Conservation (phyloP, 768 basidiomycete species). For the Strobilomyces confusus region DNA sequence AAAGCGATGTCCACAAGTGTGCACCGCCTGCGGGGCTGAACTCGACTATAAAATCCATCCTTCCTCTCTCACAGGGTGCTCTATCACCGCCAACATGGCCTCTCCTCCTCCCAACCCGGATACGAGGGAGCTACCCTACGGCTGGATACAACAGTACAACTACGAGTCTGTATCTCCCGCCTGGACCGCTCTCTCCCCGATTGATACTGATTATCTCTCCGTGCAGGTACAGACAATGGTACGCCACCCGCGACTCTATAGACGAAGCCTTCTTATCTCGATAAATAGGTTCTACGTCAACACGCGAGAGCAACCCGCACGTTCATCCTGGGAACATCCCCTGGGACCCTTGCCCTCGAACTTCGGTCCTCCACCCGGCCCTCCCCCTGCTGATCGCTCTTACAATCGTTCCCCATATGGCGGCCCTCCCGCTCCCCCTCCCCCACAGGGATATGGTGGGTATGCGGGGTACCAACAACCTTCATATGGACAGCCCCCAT, state of each 20-base stretch:
- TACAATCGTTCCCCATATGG: constrained; percentile 32
- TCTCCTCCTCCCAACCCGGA: constrained; percentile 52
- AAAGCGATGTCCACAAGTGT: constrained; percentile 32
- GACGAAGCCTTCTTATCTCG: neutral
- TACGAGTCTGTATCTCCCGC: constrained; percentile 45
- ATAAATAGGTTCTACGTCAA: constrained; percentile 72
- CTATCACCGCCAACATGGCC: constrained; percentile 33
- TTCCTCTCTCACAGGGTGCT: constrained; percentile 23
- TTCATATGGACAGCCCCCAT: too few species aligned
- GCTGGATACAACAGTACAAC: constrained; percentile 70
- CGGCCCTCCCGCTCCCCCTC: constrained; percentile 17
- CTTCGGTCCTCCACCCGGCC: constrained; percentile 36
- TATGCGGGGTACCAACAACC: constrained; percentile 16
- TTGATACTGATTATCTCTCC: constrained; percentile 22
- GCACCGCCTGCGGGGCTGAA: constrained; percentile 14
- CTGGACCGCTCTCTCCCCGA: constrained; percentile 13
- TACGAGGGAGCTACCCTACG: constrained; percentile 54
- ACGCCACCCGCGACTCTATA: constrained; percentile 14
- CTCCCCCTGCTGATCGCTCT: constrained; percentile 42
- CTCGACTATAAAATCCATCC: constrained; percentile 22
- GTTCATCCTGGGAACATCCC: constrained; percentile 69
- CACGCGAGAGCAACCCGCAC: constrained; percentile 55
- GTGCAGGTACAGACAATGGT: constrained; percentile 66
- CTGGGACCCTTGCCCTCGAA: constrained; percentile 40
- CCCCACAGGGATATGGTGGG: constrained; percentile 19